A percentile compares a stretch with the other conserved stretches of the same genome.
These are phyloP conservation scores for Aspergillus floridensis DNA, from an alignment of 2,329 filamentous ascomycete genomes.

Conservation along the genomic window DNA sequence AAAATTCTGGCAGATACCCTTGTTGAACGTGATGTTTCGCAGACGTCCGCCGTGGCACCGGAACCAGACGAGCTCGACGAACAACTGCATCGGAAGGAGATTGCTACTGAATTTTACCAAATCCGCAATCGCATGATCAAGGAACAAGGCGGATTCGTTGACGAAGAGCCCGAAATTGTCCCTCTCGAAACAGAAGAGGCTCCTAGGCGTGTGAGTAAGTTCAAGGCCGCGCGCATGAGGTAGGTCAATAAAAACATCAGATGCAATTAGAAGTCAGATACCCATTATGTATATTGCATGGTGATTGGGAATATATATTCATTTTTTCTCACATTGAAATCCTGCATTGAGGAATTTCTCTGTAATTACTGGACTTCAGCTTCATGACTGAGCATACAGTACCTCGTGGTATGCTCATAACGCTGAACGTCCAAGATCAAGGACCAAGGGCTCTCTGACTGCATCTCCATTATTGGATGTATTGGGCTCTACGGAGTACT, in stretches of 20 bases:
- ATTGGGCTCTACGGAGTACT: constrained; percentile 26
- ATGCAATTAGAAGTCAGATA: constrained; percentile 14
- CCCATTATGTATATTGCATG: constrained; percentile 10
- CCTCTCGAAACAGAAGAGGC: constrained; percentile 64
- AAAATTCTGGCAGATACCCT: constrained; percentile 59
- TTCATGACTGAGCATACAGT: constrained; percentile 11
- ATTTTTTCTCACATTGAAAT: not conserved
- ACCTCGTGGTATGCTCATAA: constrained; percentile 22
- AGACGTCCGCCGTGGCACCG: constrained; percentile 34
- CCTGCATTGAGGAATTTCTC: not conserved
- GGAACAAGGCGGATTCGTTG: constrained; percentile 75
- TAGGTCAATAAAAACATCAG: constrained; percentile 16
- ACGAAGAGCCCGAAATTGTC: constrained; percentile 65
- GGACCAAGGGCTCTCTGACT: constrained; percentile 37
- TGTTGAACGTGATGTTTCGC: constrained; percentile 49
- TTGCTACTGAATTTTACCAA: constrained; percentile 78
- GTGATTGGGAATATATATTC: not conserved
- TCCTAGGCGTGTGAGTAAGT: constrained; percentile 44
- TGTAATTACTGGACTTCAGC: constrained; percentile 3
- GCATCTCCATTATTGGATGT: constrained; percentile 23
- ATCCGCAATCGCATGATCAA: constrained; percentile 80
- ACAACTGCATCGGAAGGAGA: constrained; percentile 69
- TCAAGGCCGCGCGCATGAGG: constrained; percentile 47
- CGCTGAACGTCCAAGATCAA: constrained; percentile 31
- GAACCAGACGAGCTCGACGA: constrained; percentile 70